These are phyloP conservation scores for Hypoxylon sp. DNA, from an alignment of 2,329 filamentous ascomycete genomes.

Conservation along the genomic window DNA sequence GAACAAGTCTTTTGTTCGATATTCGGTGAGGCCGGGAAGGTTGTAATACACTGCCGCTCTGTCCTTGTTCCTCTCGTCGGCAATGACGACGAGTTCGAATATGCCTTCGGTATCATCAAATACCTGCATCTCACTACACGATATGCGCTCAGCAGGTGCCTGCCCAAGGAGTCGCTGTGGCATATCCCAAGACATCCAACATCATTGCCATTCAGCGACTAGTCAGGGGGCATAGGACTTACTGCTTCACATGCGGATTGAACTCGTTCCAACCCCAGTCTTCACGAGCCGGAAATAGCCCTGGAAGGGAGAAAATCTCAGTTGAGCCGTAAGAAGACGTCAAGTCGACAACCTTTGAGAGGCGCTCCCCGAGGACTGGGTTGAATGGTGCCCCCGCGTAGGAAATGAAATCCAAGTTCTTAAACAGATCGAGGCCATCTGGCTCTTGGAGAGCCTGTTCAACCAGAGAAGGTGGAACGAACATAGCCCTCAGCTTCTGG, in stretches of 20 bases:
- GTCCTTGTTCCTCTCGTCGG: conserved; percentile 35
- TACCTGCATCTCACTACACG: conserved; percentile 44
- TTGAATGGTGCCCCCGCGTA: conserved; percentile 1
- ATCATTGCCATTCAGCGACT: too few relatives aligned
- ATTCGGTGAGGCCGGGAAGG: conserved; percentile 46
- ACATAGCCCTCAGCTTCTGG: conserved; percentile 20
- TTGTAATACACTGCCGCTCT: conserved; percentile 43
- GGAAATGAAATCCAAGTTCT: background rate
- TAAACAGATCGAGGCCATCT: conserved; percentile 9
- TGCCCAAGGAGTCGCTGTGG: too few relatives aligned
- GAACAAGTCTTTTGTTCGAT: conserved; percentile 51
- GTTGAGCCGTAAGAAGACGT: conserved; percentile 38
- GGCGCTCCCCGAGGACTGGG: conserved; percentile 12
- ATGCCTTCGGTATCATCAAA: conserved; percentile 24
- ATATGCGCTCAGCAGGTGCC: too few relatives aligned
- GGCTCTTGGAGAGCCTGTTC: conserved; percentile 28
- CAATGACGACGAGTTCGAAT: conserved; percentile 44
- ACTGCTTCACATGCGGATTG: conserved; percentile 42
- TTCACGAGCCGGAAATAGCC: conserved; percentile 26
- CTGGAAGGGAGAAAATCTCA: conserved; percentile 32
- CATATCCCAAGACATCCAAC: too few relatives aligned
- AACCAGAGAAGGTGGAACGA: conserved; percentile 23
- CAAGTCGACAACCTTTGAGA: conserved; percentile 22
- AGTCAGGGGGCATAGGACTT: too few relatives aligned
- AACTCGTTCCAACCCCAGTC: conserved; percentile 49